These are phyloP conservation scores for Clitopilus passeckerianus DNA, from an alignment of 768 basidiomycete genomes.

Conservation along the genomic window DNA sequence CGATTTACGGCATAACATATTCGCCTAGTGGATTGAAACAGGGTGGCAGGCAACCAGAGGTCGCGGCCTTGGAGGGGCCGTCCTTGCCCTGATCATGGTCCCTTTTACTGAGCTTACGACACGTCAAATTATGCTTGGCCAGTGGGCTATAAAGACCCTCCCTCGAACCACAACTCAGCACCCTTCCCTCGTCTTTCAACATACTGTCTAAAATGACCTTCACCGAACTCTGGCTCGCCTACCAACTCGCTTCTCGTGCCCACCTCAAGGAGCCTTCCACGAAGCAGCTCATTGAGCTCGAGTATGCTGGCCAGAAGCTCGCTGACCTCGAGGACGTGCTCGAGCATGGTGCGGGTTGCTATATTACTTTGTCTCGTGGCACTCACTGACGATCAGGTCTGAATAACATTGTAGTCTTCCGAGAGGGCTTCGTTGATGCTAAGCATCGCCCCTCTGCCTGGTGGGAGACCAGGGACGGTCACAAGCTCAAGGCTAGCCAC, in stretches of 20 bases:
- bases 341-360: constrained; percentile 28
- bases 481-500: constrained; percentile 27
- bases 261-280: constrained; percentile 29
- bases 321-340: constrained; percentile 44
- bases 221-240: constrained; percentile 44
- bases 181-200: not conserved
- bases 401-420: constrained; percentile 24
- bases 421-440: constrained; percentile 41
- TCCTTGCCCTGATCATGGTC: not conserved
- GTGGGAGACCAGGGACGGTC: constrained; percentile 38
- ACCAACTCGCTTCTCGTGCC: constrained; percentile 39
- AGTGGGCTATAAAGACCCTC: not conserved
- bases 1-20: not conserved
- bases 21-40: not conserved
- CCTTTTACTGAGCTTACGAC: not conserved
- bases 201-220: constrained; percentile 9
- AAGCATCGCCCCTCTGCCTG: constrained; percentile 34
- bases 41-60: not conserved
- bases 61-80: not conserved
- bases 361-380: constrained; percentile 1
- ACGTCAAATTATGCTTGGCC: not conserved
- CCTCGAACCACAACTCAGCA: not conserved
- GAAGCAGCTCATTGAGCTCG: constrained; percentile 43
- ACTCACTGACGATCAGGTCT: constrained; percentile 12
- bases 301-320: constrained; percentile 33